Base-by-base conservation (phyloP, 2,329 filamentous ascomycete genomes). In the Arthrobotrys sphaeroides region DNA sequence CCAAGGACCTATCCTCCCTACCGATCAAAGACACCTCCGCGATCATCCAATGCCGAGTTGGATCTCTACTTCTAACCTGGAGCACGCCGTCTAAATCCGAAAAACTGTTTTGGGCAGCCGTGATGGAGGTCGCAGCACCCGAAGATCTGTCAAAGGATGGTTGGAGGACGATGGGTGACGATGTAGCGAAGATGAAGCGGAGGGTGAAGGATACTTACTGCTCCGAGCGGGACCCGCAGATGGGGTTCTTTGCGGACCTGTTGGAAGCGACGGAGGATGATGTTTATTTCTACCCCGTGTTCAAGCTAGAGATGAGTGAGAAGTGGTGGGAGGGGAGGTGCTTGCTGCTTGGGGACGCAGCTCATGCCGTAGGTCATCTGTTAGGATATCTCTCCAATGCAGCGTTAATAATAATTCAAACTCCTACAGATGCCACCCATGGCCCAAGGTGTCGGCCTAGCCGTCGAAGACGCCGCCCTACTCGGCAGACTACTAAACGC, bases 331-430 rank as follows among this genome's bases (percentile, higher is more conserved):
- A 74, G 24, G 70, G 70, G 20, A 68, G 70, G 24, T 61, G 43
- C 31, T 16, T 88, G 2, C 80, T 89, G 1, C 80, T 88, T 0
- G 87, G 87, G 3, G 87, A 89, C 79, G 86, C 86, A 1, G 87
- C 86, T 0, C 87, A 89, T 80, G 86, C 87, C 0, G 81, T 88
- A 64, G 84, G 85, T 3, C 36, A 6, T 20, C 20, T 12, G 18
- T 7, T 38, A 2, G 7, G 16, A 36, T 20, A 13, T 28, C 13
- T 10, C 59, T 66, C n/a, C 65, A 26, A 42, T 3, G n/a, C n/a
- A n/a, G n/a, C n/a, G n/a, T n/a, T n/a, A n/a, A 9, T 36, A 26
- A 1, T 13, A n/a, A 28, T 31, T 28, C 20, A 13, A 2, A 43
- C 5, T 12, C 1, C 31, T 16, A 7, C n/a, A 74, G 70, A 74